A percentile compares a stretch with the other conserved stretches of the same genome.
phyloP scores from a whole-genome alignment of 805 yeast genomes.

The Candida tammaniensis region DNA sequence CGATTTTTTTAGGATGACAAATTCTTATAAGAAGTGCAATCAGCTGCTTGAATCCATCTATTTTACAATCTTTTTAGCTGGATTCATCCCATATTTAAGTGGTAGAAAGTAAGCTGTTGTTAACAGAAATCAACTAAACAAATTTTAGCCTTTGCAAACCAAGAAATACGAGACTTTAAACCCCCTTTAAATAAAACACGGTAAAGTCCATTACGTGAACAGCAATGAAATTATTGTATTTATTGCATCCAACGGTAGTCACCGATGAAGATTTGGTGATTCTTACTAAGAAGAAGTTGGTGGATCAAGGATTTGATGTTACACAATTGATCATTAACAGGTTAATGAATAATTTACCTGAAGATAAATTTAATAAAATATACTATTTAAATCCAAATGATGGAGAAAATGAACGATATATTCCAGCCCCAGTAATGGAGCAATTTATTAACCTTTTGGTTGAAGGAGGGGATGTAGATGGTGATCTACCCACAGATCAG shows the following conservation, averaged over 20 bases:
- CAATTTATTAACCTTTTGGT: slow-evolving; percentile 32
- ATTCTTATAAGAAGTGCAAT: too few species aligned
- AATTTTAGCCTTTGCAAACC: too few species aligned
- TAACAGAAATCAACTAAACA: too few species aligned
- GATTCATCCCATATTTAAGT: too few species aligned
- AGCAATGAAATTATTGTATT: slow-evolving; percentile 24
- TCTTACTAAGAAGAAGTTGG: slow-evolving; percentile 31
- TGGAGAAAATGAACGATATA: slow-evolving; percentile 35
- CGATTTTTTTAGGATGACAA: too few species aligned
- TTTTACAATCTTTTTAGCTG: too few species aligned
- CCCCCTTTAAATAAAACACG: too few species aligned
- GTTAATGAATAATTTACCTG: slow-evolving; percentile 48
- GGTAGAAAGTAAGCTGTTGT: too few species aligned
- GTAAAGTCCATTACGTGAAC: too few species aligned
- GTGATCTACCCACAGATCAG: slow-evolving; percentile 51
- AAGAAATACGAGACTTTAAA: too few species aligned
- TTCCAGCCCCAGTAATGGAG: slow-evolving; percentile 31
- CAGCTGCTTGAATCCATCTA: too few species aligned
- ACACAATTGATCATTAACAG: slow-evolving; percentile 59
- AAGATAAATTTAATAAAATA: slow-evolving; percentile 40
- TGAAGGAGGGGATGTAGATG: slow-evolving; percentile 48
- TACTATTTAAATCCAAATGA: slow-evolving; percentile 56
- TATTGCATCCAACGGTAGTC: slow-evolving; percentile 68
- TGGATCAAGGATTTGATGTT: slow-evolving; percentile 16
- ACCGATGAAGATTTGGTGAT: slow-evolving; percentile 50